Evolutionary conservation across 2,329 filamentous ascomycete species (phyloP), one percentile per base, ranked within the genome.

Genomic region (Coleophoma eucalyptorum): DNA sequence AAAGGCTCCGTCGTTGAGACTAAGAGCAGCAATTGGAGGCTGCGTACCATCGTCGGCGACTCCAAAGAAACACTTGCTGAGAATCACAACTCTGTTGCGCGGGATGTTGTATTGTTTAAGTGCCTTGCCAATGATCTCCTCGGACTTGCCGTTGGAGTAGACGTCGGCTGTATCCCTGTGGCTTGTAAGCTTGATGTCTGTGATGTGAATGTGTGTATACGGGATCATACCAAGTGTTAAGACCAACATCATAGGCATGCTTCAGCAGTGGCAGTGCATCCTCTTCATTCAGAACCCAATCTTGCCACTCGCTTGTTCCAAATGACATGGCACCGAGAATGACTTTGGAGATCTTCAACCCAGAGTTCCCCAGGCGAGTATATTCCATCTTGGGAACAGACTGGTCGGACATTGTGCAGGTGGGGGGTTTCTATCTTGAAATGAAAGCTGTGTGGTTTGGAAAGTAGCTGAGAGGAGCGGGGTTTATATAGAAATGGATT

Each of bases 101-200:
- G 83, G 83, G 55, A 88, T 86, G 37, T 75, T 70, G 72, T 80
- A 87, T 52, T 81, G 72, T 58, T 79, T 79, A 54, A 89, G 70
- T 2, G 85, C 84, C 64, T 84, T 85, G 53, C 75, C 83, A 52
- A 89, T 75, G 59, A 89, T 79, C 51, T 74, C 68, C 66, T 89
- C 85, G 11, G 75, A 78, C 1, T 63, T 65, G 19, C 79, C 79
- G 52, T 80, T 80, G 48, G 75, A 80, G 65, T 83, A 83, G 8
- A 73, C 35, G 26, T 60, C 51, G 3, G 58, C 77, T 66, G 58
- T 69, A 57, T 77, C 73, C 26, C 26, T 26, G 26, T 26, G 5
- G 26, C 26, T 26, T 26, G 3, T 26, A 5, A 26, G 26, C 26
- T 26, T 26, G 26, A 8, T 26, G 26, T 26, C 26, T 26, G 6